Conservation (phyloP, 2,329 filamentous ascomycete species). For the Trichoderma breve region DNA sequence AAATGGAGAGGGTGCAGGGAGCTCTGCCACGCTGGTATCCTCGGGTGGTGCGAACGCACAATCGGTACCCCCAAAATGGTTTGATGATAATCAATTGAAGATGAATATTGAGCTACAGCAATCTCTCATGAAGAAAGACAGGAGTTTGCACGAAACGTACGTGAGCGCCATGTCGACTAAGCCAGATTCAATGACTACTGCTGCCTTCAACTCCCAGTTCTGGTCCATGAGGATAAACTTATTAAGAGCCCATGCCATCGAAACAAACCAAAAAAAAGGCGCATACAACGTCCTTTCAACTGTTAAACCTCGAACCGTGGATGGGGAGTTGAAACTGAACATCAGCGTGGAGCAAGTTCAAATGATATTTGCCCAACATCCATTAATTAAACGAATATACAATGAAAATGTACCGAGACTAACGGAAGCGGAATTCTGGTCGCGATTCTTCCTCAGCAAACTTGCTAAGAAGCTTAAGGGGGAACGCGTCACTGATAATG, state of each 20-base stretch:
- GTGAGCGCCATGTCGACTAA: slow-evolving; percentile 81
- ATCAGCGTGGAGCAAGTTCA: slow-evolving; percentile 90
- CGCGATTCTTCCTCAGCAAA: slow-evolving; percentile 86
- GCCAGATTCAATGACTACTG: slow-evolving; percentile 75
- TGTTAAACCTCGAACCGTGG: slow-evolving; percentile 64
- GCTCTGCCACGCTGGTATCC: slow-evolving; percentile 73
- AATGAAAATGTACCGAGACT: slow-evolving; percentile 88
- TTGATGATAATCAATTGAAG: slow-evolving; percentile 77
- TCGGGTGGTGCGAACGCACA: slow-evolving; percentile 63
- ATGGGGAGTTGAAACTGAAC: slow-evolving; percentile 68
- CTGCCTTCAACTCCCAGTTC: slow-evolving; percentile 86
- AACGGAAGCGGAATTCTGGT: slow-evolving; percentile 83
- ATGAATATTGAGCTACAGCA: slow-evolving; percentile 80
- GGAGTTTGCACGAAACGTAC: slow-evolving; percentile 75
- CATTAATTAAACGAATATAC: slow-evolving; percentile 84
- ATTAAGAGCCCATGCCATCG: slow-evolving; percentile 85
- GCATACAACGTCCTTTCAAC: slow-evolving; percentile 92
- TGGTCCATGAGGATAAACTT: slow-evolving; percentile 88
- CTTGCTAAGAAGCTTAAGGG: slow-evolving; percentile 89
- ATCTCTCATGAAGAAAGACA: slow-evolving; percentile 80
- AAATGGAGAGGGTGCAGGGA: slow-evolving; percentile 33
- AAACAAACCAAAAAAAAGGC: slow-evolving; percentile 80
- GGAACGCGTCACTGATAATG: slow-evolving; percentile 76
- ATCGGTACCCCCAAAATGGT: slow-evolving; percentile 60
- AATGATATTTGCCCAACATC: slow-evolving; percentile 89